phyloP scores from a whole-genome alignment of 768 basidiomycete species.

The Macrocybe gigantea region DNA sequence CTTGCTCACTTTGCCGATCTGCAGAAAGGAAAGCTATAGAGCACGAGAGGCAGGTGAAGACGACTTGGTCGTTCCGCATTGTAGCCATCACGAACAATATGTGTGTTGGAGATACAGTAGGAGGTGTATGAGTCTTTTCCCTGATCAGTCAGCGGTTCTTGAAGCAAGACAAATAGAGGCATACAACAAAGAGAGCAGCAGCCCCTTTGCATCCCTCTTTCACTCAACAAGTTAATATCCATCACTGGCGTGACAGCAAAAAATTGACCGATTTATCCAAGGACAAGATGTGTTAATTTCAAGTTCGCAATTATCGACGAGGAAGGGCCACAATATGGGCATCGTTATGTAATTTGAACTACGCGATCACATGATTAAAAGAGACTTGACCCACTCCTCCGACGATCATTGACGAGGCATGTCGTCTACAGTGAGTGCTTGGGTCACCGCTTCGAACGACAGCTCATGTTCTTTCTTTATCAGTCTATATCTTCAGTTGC shows the following conservation, averaged over 20 bases:
- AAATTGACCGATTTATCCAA: no score
- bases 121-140: neutral
- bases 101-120: neutral
- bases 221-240: no score
- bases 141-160: no score
- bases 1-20: slow-evolving; percentile 73
- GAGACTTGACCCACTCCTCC: neutral
- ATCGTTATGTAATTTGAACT: neutral
- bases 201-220: no score
- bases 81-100: neutral
- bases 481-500: neutral
- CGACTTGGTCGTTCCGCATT: slow-evolving; percentile 15
- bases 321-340: no score
- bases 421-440: no score
- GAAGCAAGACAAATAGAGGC: no score
- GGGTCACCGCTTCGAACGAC: no score
- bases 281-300: no score
- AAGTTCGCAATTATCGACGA: no score
- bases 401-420: neutral
- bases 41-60: slow-evolving; percentile 91
- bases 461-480: neutral
- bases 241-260: no score
- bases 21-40: slow-evolving; percentile 79
- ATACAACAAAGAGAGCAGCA: no score
- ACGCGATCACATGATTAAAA: neutral